Evolutionary conservation across 768 basidiomycete genomes (phyloP), one percentile per base, ranked within the genome.

Genomic region (Phylloporus sp.): DNA sequence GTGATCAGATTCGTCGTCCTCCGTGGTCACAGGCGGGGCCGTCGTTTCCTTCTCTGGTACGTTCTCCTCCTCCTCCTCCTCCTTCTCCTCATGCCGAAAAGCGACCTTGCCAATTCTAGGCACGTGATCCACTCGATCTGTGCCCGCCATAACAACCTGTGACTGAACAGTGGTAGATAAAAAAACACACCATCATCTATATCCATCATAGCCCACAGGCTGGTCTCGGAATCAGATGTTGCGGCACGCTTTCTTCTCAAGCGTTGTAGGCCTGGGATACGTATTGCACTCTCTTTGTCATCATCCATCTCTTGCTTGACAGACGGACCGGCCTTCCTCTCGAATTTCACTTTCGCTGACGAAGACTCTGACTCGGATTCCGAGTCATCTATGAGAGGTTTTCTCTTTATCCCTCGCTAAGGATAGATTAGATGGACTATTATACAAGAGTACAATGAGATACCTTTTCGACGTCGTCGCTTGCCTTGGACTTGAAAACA

Each of bases 141-240:
- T 14, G 3, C 17, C 13, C 11, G 1, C 0, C n/a, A 22, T 65
- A n/a, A n/a, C 37, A 55, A 33, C 27, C n/a, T 2, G 39, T 15
- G 54, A 3, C 1, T 60, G 57, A 14, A 62, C 55, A 10, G 9
- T 0, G 9, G 21, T 9, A 23, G 33, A n/a, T 17, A 57, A 58
- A 11, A 71, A 66, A 38, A 57, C 69, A 15, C 50, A 84, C 86
- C 79, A 56, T 88, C 86, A 46, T 86, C 85, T 44, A 87, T 74
- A 41, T 89, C 86, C 85, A 87, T 86, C 71, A 87, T 75, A 9
- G 77, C 82, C n/a, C 63, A 62, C 39, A 76, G 39, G 36, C 74
- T 76, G 51, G 46, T 61, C 53, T 67, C 78, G 15, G 71, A 68
- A 48, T 80, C 77, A 8, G 70, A 71, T 62, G 54, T 71, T 63